These are phyloP conservation scores for Coprinopsis strossmayeri DNA, from an alignment of 768 basidiomycete species.

Conservation along the genomic window DNA sequence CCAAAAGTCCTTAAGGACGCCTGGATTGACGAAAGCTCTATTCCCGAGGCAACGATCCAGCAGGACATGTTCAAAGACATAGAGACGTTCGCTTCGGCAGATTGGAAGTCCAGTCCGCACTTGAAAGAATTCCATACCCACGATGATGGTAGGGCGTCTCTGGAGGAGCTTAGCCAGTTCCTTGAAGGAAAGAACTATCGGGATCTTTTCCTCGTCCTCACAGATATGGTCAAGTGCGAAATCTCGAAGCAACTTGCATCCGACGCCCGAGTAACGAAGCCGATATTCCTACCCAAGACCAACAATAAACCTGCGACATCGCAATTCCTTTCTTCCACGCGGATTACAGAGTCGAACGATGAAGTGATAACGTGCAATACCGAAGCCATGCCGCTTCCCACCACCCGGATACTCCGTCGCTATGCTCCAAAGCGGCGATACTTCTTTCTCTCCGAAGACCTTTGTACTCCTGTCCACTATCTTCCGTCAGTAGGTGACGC, in stretches of 20 bases:
- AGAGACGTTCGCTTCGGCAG: background rate
- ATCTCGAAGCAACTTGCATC: background rate
- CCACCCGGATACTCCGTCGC: no score
- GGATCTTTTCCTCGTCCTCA: background rate
- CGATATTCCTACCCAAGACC: no score
- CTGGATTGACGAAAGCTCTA: slow-evolving; percentile 12
- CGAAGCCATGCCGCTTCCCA: no score
- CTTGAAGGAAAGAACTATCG: background rate
- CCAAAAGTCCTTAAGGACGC: slow-evolving; percentile 16
- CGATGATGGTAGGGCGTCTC: background rate
- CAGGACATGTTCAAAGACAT: background rate
- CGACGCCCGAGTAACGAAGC: background rate
- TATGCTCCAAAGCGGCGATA: background rate
- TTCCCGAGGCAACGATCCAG: slow-evolving; percentile 12
- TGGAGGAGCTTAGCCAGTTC: background rate
- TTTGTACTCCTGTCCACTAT: background rate
- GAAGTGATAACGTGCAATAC: no score
- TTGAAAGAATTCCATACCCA: background rate
- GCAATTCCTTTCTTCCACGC: background rate
- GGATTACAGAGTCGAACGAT: background rate
- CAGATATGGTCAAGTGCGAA: no score
- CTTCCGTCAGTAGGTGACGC: background rate
- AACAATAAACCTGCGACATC: no score
- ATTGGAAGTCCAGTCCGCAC: background rate
- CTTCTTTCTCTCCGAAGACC: background rate